Evolutionary conservation across 345 rosid species (phyloP), one percentile per base, ranked within the genome.

Genomic region (Tarenaya hassleriana): DNA sequence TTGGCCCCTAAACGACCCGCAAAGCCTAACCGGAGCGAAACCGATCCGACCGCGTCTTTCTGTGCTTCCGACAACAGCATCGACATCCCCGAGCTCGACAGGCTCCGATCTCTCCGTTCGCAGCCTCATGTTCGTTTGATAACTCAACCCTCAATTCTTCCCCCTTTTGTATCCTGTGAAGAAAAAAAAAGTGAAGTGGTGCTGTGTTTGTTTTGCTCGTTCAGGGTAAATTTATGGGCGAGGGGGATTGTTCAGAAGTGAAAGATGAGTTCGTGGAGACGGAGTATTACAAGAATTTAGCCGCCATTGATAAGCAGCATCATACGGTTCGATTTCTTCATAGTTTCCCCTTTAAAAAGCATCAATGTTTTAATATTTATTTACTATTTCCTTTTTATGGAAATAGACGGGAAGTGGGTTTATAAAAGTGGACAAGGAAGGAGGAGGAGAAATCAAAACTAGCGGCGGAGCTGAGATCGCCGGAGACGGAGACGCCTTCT

Each of bases 1-100:
- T 11, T 73, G 29, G 76, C 78, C 32, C 86, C 89, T 7, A 86
- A 74, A 63, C 78, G 88, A 65, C 79, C 92, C 70, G 37, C 67
- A 56, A 83, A 86, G 56, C 95, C 88, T 43, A 77, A 51, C 68
- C 71, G 92, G 6, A 86, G 95, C 61, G 92, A 83, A 55, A 75
- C 92, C 0, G 83, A 59, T 41, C 40, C 43, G 32, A 42, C 31
- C 8, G 50, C 60, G n/a, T 50, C 61, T 50, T 47, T 53, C 61
- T 44, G 61, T 51, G 3, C 34, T 24, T 33, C 43, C 0, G 63
- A 72, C 15, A 31, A 12, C 46, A 16, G 24, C 60, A 66, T 45
- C 12, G 68, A 19, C 54, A 70, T 68, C 37, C 92, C 84, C 2
- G 84, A 86, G 62, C 78, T 77, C 13, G 73, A 72, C 66, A 78